Base-by-base conservation (phyloP, 306 rosid species). In the Parietaria judaica region DNA sequence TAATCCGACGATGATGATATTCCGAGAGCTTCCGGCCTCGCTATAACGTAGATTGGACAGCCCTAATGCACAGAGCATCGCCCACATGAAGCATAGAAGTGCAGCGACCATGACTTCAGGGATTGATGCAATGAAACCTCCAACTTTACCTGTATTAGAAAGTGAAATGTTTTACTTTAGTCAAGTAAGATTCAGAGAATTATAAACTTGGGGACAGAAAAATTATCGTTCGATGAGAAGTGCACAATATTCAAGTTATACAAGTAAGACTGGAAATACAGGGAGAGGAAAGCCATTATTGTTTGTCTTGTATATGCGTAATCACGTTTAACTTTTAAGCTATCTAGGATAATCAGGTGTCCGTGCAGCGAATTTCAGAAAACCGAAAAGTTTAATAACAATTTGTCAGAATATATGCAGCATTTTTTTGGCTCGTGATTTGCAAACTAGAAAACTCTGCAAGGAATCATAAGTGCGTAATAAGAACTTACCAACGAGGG, bases 21-120 rank as follows among this genome's bases (percentile, higher is more conserved):
- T 92, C 36, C 99, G 95, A 58, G 99, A 92, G 80, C 99, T 92
- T 67, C 99, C 97, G 8, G 99, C 99, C 84, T 92, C 97, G 68
- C 97, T 92, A 38, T 92, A 92, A 14, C 99, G 99, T 66, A 92
- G 88, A 77, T 92, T 92, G 48, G 99, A 92, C 79, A 92, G 78
- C 69, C 99, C 97, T 60, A 89, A 79, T 51, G 97, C 99, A 11
- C 95, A 70, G 73, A 88, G 95, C 96, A 92, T 88, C 55, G 94
- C 99, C 95, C 99, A 92, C 97, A 92, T 88, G 67, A 79, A 86
- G 79, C 99, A 92, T 58, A 92, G 94, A 39, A 92, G 95, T 60
- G 96, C 99, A 56, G 99, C 99, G 76, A 92, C 95, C 83, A 92
- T 88, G 65, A 92, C 99, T 58, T 82, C 82, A 15, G 99, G 99